These are phyloP conservation scores for Trematosphaeria pertusa DNA, from an alignment of 2,329 filamentous ascomycete species.

Conservation along the genomic window DNA sequence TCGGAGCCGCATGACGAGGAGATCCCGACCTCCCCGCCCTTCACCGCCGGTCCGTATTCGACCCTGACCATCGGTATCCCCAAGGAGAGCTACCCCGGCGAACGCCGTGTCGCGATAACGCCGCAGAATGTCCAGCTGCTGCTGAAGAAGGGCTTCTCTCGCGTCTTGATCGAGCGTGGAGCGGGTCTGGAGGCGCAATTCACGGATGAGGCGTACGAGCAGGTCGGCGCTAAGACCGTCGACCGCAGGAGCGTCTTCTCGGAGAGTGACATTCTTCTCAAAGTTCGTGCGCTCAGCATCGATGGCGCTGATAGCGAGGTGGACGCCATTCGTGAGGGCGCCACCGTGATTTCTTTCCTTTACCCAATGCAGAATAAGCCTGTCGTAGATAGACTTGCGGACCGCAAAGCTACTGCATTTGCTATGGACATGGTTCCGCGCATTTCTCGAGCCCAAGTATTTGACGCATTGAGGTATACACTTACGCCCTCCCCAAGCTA, in stretches of 20 bases:
- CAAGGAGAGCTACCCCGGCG: conserved; percentile 76
- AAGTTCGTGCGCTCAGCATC: conserved; percentile 76
- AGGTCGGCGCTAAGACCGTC: conserved; percentile 79
- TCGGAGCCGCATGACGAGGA: conserved; percentile 45
- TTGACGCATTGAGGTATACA: conserved; percentile 71
- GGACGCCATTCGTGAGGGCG: conserved; percentile 69
- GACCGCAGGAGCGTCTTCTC: conserved; percentile 74
- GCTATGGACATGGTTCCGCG: conserved; percentile 94
- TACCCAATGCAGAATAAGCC: conserved; percentile 82
- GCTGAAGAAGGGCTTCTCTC: conserved; percentile 83
- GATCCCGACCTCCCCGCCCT: conserved; percentile 42
- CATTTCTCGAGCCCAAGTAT: conserved; percentile 86
- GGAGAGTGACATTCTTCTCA: conserved; percentile 79
- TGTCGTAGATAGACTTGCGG: conserved; percentile 75
- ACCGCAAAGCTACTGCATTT: conserved; percentile 75
- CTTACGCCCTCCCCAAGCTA: not conserved
- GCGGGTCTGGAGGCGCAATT: conserved; percentile 82
- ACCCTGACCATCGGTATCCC: conserved; percentile 80
- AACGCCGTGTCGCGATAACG: conserved; percentile 83
- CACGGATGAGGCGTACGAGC: conserved; percentile 75
- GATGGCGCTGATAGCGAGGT: conserved; percentile 69
- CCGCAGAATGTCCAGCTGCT: conserved; percentile 83
- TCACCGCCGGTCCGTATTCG: conserved; percentile 65
- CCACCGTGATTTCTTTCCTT: conserved; percentile 82
- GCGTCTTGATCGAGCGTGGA: conserved; percentile 78